Conservation (phyloP, 176 grass and related monocot species). For the Aechmea fasciata region DNA sequence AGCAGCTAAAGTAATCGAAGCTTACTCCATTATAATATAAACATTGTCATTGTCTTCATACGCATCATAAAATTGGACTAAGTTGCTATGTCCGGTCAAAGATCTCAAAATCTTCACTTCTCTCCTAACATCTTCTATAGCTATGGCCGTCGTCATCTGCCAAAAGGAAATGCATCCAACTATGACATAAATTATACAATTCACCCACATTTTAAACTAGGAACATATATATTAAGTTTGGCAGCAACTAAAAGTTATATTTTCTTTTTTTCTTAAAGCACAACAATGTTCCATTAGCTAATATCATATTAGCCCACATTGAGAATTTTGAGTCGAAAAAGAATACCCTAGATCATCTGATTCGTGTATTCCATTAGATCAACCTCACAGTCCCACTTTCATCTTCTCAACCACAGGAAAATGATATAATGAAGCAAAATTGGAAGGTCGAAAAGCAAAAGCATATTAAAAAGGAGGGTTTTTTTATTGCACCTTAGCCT, state of each 20-base stretch:
- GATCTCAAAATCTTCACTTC: conserved; percentile 84
- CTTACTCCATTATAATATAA: conserved; percentile 89
- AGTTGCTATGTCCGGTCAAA: conserved; percentile 59
- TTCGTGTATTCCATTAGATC: background rate
- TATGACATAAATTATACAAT: background rate
- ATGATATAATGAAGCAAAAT: background rate
- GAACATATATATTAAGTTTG: background rate
- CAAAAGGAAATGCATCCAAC: conserved; percentile 11
- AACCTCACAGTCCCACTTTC: background rate
- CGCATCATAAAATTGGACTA: conserved; percentile 81
- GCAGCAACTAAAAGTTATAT: background rate
- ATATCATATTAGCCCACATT: background rate
- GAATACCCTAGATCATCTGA: no score
- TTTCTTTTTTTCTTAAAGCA: background rate
- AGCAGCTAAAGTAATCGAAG: conserved; percentile 11
- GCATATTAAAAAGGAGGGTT: background rate
- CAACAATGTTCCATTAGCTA: background rate
- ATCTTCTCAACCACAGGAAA: background rate
- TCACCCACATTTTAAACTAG: background rate
- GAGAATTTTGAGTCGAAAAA: no score
- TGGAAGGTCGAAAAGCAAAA: background rate
- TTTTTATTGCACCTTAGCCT: conserved; percentile 44
- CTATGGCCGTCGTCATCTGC: conserved; percentile 87
- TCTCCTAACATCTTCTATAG: conserved; percentile 75
- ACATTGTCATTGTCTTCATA: conserved; percentile 71